Percentiles rank a stretch among this genome's conserved stretches.
Conservation (phyloP, 2,329 filamentous ascomycete genomes). For the Xylariaceae sp. region DNA sequence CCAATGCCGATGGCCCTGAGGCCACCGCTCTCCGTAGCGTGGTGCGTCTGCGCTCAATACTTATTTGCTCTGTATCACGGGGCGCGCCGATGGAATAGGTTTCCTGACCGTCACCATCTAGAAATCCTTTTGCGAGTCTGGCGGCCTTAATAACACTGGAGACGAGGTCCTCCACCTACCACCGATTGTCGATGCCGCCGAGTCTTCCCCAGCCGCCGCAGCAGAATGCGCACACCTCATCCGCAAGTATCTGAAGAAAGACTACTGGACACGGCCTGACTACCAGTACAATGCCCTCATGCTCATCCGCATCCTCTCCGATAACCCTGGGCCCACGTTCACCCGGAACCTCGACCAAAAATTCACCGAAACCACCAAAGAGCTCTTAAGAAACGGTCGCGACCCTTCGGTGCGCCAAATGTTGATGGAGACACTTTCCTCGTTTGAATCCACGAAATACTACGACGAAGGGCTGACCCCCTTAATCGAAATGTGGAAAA, state of each 20-base stretch:
- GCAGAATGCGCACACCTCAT: slow-evolving; percentile 80
- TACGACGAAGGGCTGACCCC: slow-evolving; percentile 74
- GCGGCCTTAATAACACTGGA: slow-evolving; percentile 65
- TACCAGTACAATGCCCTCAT: slow-evolving; percentile 96
- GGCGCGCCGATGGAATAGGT: background rate
- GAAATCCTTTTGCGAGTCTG: slow-evolving; percentile 83
- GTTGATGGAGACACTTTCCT: slow-evolving; percentile 83
- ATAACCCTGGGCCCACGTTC: slow-evolving; percentile 90
- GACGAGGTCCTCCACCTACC: slow-evolving; percentile 94
- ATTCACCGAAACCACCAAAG: slow-evolving; percentile 78
- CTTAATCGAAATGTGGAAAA: slow-evolving; percentile 87
- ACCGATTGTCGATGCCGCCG: slow-evolving; percentile 90
- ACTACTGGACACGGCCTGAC: slow-evolving; percentile 68
- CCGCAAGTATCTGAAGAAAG: slow-evolving; percentile 79
- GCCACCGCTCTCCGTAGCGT: slow-evolving; percentile 69
- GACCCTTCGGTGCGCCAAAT: slow-evolving; percentile 85
- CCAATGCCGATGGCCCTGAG: slow-evolving; percentile 66
- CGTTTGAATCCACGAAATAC: slow-evolving; percentile 73
- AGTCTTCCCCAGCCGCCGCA: slow-evolving; percentile 87
- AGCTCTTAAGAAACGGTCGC: slow-evolving; percentile 71
- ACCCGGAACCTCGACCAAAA: slow-evolving; percentile 88
- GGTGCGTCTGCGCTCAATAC: slow-evolving; percentile 53
- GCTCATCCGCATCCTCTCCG: slow-evolving; percentile 87
- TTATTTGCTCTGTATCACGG: slow-evolving; percentile 11
- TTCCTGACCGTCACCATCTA: slow-evolving; percentile 44